These are phyloP conservation scores for Lentinus brumalis DNA, from an alignment of 768 basidiomycete species.

Conservation along the genomic window DNA sequence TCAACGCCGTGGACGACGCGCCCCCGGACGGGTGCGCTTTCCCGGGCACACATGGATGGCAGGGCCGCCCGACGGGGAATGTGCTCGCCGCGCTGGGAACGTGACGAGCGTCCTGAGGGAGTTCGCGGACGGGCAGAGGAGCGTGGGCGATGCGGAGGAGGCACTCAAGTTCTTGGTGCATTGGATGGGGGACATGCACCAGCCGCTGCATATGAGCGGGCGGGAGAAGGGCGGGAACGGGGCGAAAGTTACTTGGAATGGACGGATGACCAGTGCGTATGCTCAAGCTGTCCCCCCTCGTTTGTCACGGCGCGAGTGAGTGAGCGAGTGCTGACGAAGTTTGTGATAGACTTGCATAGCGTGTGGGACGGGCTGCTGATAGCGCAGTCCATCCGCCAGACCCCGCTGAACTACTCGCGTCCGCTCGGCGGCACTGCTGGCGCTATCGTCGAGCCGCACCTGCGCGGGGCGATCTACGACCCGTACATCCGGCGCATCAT, in stretches of 20 bases:
- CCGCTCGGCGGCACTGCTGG: slow-evolving; percentile 72
- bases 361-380: slow-evolving; percentile 87
- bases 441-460: slow-evolving; percentile 36
- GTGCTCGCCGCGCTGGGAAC: slow-evolving; percentile 80
- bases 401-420: slow-evolving; percentile 72
- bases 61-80: slow-evolving; percentile 55
- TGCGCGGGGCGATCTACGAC: slow-evolving; percentile 85
- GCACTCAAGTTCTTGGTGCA: slow-evolving; percentile 93
- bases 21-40: slow-evolving; percentile 78
- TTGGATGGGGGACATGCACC: slow-evolving; percentile 91
- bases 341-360: slow-evolving; percentile 69
- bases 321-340: neutral
- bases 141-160: slow-evolving; percentile 54
- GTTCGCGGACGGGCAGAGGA: slow-evolving; percentile 21
- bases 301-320: neutral
- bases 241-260: slow-evolving; percentile 72
- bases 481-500: slow-evolving; percentile 85
- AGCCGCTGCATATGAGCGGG: slow-evolving; percentile 90
- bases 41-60: slow-evolving; percentile 78
- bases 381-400: slow-evolving; percentile 75
- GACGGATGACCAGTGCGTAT: slow-evolving; percentile 65
- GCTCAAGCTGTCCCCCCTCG: neutral
- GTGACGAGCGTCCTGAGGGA: slow-evolving; percentile 52
- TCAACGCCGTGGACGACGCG: slow-evolving; percentile 73
- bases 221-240: slow-evolving; percentile 88